phyloP scores from a whole-genome alignment of 1,284 basidiomycete species.

The Xerocomus amazonicus region DNA sequence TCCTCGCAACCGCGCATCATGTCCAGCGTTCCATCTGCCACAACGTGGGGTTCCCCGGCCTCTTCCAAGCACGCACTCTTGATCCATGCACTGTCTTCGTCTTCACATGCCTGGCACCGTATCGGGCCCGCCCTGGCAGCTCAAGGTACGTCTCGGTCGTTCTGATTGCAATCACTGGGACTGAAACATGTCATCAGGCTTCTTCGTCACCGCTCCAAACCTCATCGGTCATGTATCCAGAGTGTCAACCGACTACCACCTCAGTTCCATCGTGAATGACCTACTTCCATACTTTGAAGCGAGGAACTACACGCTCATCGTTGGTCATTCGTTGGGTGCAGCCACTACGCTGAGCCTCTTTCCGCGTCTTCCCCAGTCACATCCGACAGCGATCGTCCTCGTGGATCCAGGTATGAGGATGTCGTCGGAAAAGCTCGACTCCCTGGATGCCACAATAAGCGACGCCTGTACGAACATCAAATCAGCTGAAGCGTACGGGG shows the following conservation, averaged over 20 bases:
- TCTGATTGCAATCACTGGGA: neutral
- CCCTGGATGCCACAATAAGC: neutral
- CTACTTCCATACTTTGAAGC: constrained; percentile 21
- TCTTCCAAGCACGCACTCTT: constrained; percentile 18
- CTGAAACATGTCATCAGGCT: constrained; percentile 12
- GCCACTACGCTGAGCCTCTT: constrained; percentile 13
- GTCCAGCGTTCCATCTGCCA: constrained; percentile 13
- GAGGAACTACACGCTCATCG: constrained; percentile 17
- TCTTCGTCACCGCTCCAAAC: constrained; percentile 25
- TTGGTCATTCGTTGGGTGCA: constrained; percentile 27
- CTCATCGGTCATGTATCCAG: constrained; percentile 24
- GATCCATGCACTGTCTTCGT: constrained; percentile 22
- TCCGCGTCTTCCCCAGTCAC: constrained; percentile 10
- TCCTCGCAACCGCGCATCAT: neutral
- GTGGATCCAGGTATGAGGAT: constrained; percentile 20
- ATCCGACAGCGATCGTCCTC: constrained; percentile 22
- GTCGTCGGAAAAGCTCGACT: neutral
- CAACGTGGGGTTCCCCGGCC: constrained; percentile 17
- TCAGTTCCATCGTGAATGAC: constrained; percentile 16
- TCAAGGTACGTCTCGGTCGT: constrained; percentile 11
- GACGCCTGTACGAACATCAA: constrained; percentile 1
- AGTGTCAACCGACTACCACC: constrained; percentile 11
- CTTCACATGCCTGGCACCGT: constrained; percentile 22
- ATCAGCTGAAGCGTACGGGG: constrained; percentile 1
- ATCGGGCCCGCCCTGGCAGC: constrained; percentile 17